These are phyloP conservation scores for Gyromitra esculenta DNA, from an alignment of 2,329 filamentous ascomycete genomes.

Conservation along the genomic window DNA sequence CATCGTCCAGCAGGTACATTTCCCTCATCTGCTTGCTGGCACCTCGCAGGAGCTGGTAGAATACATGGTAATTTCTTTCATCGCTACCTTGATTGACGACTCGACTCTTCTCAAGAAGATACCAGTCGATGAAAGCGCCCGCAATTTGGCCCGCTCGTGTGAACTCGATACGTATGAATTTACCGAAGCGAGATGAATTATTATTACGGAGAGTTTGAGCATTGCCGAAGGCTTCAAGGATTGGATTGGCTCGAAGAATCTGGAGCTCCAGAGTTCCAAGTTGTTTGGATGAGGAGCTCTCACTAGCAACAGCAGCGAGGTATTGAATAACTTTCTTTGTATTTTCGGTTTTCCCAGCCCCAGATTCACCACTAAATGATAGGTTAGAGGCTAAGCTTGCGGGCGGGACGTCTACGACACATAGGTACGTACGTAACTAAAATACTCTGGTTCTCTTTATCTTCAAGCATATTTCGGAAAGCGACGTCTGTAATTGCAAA, in stretches of 20 bases:
- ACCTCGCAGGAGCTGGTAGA: slow-evolving; percentile 92
- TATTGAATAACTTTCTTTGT: slow-evolving; percentile 99
- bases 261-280: slow-evolving; percentile 93
- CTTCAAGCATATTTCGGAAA: slow-evolving; percentile 93
- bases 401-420: background rate
- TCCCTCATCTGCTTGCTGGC: slow-evolving; percentile 77
- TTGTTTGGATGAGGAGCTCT: slow-evolving; percentile 73
- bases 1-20: slow-evolving; percentile 77
- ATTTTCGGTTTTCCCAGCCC: slow-evolving; percentile 97
- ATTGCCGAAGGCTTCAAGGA: slow-evolving; percentile 97
- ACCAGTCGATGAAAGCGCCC: slow-evolving; percentile 98
- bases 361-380: slow-evolving; percentile 78
- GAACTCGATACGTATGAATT: slow-evolving; percentile 98
- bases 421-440: slow-evolving; percentile 76
- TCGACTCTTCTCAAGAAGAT: slow-evolving; percentile 95
- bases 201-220: slow-evolving; percentile 98
- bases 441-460: slow-evolving; percentile 96
- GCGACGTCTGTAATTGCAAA: slow-evolving; percentile 98
- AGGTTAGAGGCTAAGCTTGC: slow-evolving; percentile 35
- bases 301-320: slow-evolving; percentile 89
- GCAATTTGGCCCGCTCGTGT: slow-evolving; percentile 86
- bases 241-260: slow-evolving; percentile 94
- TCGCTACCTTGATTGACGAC: slow-evolving; percentile 87
- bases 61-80: slow-evolving; percentile 96
- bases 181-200: slow-evolving; percentile 97